Evolutionary conservation across 129 eudicot species (phyloP).

Genomic region (Centrapalus pauciflorus): DNA sequence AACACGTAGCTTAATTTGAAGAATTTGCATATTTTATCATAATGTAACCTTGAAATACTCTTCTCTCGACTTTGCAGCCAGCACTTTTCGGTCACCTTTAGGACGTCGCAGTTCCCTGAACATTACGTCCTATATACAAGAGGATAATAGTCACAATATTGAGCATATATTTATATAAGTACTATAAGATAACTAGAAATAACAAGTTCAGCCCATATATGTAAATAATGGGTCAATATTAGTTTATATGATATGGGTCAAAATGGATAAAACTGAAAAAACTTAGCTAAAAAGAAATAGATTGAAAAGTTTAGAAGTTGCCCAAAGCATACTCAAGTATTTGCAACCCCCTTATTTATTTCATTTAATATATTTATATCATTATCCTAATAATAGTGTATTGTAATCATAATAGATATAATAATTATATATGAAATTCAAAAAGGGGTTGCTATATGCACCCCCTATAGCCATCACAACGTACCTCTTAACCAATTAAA

Average conservation of each 20-base stretch:
- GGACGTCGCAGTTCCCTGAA: conserved; percentile 62
- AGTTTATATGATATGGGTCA: not conserved
- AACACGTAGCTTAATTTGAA: not conserved
- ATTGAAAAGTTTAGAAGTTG: not conserved
- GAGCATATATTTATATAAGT: not conserved
- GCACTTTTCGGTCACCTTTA: conserved; percentile 72
- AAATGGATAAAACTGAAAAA: not conserved
- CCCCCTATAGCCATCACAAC: too few relatives aligned
- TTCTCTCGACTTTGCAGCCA: conserved; percentile 87
- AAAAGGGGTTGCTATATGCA: too few relatives aligned
- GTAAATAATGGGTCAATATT: not conserved
- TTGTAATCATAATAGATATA: not conserved
- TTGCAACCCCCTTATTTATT: not conserved
- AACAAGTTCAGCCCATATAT: not conserved
- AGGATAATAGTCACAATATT: not conserved
- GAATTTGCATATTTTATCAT: not conserved
- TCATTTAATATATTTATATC: not conserved
- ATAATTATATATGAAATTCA: not conserved
- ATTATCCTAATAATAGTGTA: not conserved
- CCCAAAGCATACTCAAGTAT: not conserved
- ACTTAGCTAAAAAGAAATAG: not conserved
- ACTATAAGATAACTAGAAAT: not conserved
- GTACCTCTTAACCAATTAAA: too few relatives aligned
- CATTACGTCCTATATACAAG: conserved; percentile 57
- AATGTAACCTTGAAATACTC: conserved; percentile 64